These are phyloP conservation scores for Diutina catenulata DNA, from an alignment of 1,139 yeast genomes.

Conservation along the genomic window DNA sequence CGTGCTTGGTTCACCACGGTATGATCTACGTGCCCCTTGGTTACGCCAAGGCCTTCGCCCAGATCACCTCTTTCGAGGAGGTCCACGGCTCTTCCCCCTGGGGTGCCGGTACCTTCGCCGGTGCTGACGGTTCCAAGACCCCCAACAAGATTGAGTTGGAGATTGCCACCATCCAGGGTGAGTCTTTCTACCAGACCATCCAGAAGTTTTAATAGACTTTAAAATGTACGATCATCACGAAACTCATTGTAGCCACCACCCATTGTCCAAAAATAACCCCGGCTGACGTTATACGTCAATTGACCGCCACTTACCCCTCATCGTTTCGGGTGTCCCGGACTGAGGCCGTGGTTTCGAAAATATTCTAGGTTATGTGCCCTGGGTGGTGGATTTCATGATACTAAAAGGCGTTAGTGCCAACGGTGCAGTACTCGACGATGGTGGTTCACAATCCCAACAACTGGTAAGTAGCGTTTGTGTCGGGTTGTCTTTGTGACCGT, in stretches of 20 bases:
- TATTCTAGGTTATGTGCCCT: no score
- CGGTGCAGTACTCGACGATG: no score
- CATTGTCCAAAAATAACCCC: no score
- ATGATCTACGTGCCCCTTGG: conserved; percentile 4
- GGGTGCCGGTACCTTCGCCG: conserved; percentile 6
- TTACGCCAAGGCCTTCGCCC: conserved; percentile 5
- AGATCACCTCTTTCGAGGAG: conserved; percentile 4
- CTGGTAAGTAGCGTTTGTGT: conserved; percentile 38
- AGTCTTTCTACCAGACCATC: conserved; percentile 1
- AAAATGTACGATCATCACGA: no score
- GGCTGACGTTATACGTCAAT: no score
- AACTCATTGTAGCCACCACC: no score
- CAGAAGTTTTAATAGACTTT: conserved; percentile 1
- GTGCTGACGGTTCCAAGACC: conserved; percentile 4
- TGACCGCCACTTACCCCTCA: no score
- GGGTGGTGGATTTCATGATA: no score
- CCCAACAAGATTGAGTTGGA: conserved; percentile 2
- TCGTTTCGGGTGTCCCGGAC: no score
- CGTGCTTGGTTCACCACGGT: conserved; percentile 5
- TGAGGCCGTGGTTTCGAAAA: no score
- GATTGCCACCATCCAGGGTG: conserved; percentile 4
- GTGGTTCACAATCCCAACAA: conserved; percentile 76
- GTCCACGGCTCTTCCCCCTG: conserved; percentile 6
- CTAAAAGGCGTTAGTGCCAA: no score
- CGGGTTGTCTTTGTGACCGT: not conserved